Percentiles rank a stretch among this genome's conserved stretches.
Evolutionary conservation across 2,329 filamentous ascomycete genomes (phyloP).

Genomic region (Paecilomyces formosus): DNA sequence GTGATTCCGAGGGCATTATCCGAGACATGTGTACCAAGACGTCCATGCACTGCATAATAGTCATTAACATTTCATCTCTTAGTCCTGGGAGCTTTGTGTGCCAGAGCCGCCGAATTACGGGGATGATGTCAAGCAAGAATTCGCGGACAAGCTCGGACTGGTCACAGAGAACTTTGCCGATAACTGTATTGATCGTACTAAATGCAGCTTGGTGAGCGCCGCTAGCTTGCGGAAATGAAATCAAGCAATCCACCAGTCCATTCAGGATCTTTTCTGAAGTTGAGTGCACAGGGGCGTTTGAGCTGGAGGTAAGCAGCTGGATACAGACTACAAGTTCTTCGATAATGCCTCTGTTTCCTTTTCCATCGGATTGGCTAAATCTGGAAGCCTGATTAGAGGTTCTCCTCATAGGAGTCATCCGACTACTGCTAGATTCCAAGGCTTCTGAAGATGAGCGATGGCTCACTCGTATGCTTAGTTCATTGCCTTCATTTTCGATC

Average conservation of each 20-base stretch:
- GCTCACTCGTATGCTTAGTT: conserved; percentile 21
- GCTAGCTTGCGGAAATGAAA: conserved; percentile 51
- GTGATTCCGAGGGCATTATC: conserved; percentile 30
- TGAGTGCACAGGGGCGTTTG: conserved; percentile 59
- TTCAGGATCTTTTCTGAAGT: conserved; percentile 51
- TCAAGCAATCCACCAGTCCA: conserved; percentile 55
- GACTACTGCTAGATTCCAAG: conserved; percentile 16
- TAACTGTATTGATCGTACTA: conserved; percentile 63
- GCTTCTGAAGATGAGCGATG: conserved; percentile 20
- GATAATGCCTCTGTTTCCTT: conserved; percentile 27
- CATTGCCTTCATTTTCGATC: conserved; percentile 18
- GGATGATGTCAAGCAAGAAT: conserved; percentile 56
- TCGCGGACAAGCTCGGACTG: conserved; percentile 55
- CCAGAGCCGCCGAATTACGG: conserved; percentile 72
- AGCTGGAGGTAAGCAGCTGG: conserved; percentile 53
- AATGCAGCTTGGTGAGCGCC: conserved; percentile 67
- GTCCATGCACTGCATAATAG: conserved; percentile 60
- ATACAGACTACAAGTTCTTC: conserved; percentile 60
- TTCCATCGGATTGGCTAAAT: conserved; percentile 13
- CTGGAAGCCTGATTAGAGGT: conserved; percentile 17
- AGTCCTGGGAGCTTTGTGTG: conserved; percentile 58
- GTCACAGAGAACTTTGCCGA: conserved; percentile 61
- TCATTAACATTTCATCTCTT: conserved; percentile 70
- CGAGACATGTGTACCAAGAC: conserved; percentile 41
- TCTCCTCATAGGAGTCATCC: conserved; percentile 22